Percentiles rank a stretch among this genome's conserved stretches.
Evolutionary conservation across 495 filamentous ascomycete species (phyloP).

Genomic region (Amniculicola lignicola): DNA sequence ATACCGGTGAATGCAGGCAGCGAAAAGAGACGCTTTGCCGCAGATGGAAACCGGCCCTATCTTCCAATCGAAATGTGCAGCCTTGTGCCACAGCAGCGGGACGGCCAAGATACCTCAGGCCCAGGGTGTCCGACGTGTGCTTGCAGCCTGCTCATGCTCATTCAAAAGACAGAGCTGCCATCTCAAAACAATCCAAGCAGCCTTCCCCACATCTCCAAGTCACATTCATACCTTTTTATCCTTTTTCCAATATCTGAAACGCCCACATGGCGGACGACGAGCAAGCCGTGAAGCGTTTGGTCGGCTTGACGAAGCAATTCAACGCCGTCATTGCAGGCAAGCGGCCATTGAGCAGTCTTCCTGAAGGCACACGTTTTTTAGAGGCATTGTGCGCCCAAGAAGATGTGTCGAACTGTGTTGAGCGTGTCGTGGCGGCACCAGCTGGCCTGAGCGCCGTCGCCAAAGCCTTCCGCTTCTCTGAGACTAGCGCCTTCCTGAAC

Average conservation of each 20-base stretch:
- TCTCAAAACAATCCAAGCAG: background rate
- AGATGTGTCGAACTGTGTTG: conserved; percentile 51
- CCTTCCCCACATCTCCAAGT: background rate
- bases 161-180: background rate
- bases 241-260: background rate
- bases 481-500: conserved; percentile 54
- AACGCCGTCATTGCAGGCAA: conserved; percentile 15
- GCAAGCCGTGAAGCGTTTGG: conserved; percentile 4
- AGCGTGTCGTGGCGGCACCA: conserved; percentile 53
- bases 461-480: conserved; percentile 49
- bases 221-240: background rate
- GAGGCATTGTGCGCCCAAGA: conserved; percentile 55
- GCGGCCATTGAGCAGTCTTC: conserved; percentile 22
- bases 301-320: conserved; percentile 20
- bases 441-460: conserved; percentile 51
- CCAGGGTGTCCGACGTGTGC: too few species aligned
- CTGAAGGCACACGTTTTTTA: conserved; percentile 57
- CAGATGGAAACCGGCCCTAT: background rate
- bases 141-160: too few species aligned
- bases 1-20: conserved; percentile 5
- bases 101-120: background rate
- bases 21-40: conserved; percentile 1
- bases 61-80: conserved; percentile 17
- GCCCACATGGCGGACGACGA: conserved; percentile 7
- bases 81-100: background rate